Percentiles rank a stretch among this genome's conserved stretches.
These are phyloP conservation scores for Fusarium kyushuense DNA, from an alignment of 2,329 filamentous ascomycete species.

Conservation along the genomic window DNA sequence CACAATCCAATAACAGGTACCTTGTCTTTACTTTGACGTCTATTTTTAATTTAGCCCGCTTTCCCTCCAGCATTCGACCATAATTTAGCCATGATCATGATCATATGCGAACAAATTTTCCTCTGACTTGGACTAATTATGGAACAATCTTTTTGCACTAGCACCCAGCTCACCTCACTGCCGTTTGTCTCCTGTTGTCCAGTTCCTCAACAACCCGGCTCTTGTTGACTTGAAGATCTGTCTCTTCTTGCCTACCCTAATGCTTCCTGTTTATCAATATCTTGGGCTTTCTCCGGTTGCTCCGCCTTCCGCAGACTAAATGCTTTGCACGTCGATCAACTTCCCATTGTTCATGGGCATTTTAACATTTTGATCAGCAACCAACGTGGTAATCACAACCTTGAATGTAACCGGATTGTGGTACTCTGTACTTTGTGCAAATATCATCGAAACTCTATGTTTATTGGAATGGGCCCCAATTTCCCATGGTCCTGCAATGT, in stretches of 20 bases:
- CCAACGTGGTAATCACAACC: slow-evolving; percentile 9
- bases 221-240: slow-evolving; percentile 16
- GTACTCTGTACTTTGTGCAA: background rate
- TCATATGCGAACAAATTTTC: slow-evolving; percentile 27
- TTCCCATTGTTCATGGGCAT: background rate
- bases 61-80: slow-evolving; percentile 27
- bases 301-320: slow-evolving; percentile 30
- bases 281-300: slow-evolving; percentile 21
- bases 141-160: slow-evolving; percentile 28
- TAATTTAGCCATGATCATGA: slow-evolving; percentile 38
- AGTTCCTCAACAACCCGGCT: slow-evolving; percentile 27
- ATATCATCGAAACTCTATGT: background rate
- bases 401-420: slow-evolving; percentile 5
- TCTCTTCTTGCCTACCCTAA: slow-evolving; percentile 30
- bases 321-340: slow-evolving; percentile 24
- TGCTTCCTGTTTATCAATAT: slow-evolving; percentile 3
- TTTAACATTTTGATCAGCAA: slow-evolving; percentile 18
- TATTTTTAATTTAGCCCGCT: slow-evolving; percentile 55
- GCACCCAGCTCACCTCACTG: slow-evolving; percentile 9
- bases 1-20: slow-evolving; percentile 30
- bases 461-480: background rate
- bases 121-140: slow-evolving; percentile 44
- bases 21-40: slow-evolving; percentile 26
- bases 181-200: slow-evolving; percentile 23
- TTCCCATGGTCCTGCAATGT: slow-evolving; percentile 5